These are phyloP conservation scores for Candida glaebosa DNA, from an alignment of 805 yeast species.

Conservation along the genomic window DNA sequence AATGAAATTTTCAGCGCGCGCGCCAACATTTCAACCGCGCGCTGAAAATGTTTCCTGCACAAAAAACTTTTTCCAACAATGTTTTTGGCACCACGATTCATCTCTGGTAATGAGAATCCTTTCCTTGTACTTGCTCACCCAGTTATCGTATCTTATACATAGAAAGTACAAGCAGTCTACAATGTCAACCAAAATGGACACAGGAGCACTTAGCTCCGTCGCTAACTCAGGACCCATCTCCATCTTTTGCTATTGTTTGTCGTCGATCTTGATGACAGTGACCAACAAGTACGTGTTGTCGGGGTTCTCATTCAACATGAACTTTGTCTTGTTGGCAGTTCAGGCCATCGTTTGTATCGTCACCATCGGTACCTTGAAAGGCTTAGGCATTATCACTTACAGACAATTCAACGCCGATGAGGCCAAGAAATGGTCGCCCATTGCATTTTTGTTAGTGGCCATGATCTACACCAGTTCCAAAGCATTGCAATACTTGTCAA, in stretches of 20 bases:
- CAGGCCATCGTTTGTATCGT: slow-evolving; percentile 82
- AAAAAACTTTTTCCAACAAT: neutral
- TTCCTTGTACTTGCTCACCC: slow-evolving; percentile 37
- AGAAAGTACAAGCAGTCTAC: slow-evolving; percentile 16
- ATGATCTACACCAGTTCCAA: slow-evolving; percentile 97
- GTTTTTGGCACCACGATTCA: too few relatives aligned
- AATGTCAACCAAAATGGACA: neutral
- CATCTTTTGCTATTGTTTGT: slow-evolving; percentile 79
- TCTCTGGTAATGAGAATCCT: slow-evolving; percentile 45
- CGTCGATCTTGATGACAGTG: slow-evolving; percentile 96
- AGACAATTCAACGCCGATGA: slow-evolving; percentile 82
- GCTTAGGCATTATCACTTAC: slow-evolving; percentile 74
- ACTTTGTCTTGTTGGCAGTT: slow-evolving; percentile 83
- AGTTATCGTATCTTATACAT: slow-evolving; percentile 28
- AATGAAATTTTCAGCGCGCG: too few relatives aligned
- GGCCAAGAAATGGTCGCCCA: slow-evolving; percentile 95
- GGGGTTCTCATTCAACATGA: slow-evolving; percentile 68
- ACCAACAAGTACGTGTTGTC: slow-evolving; percentile 93
- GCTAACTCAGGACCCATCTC: slow-evolving; percentile 65
- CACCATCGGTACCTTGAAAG: slow-evolving; percentile 70
- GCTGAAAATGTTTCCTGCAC: neutral
- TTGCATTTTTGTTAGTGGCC: slow-evolving; percentile 79
- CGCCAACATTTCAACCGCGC: too few relatives aligned
- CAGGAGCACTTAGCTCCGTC: slow-evolving; percentile 19
- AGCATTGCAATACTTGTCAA: slow-evolving; percentile 85